Evolutionary conservation across 2,329 filamentous ascomycete genomes (phyloP).

Genomic region (Cladosporium colombiae): DNA sequence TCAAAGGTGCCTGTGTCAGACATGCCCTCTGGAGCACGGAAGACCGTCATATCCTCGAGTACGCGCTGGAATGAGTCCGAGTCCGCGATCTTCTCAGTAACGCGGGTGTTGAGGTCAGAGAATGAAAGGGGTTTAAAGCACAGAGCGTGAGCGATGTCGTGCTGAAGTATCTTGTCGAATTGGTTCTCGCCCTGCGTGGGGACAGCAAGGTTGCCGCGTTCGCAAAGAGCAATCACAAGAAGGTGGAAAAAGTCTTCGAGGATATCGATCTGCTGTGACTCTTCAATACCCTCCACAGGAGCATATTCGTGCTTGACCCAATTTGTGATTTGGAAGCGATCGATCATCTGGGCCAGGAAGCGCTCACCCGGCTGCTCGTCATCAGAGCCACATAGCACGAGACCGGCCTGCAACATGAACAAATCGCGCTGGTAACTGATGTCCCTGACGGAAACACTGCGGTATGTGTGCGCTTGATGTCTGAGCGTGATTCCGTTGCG

Average conservation of each 20-base stretch:
- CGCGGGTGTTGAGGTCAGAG: constrained; percentile 81
- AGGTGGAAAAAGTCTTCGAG: constrained; percentile 95
- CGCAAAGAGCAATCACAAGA: constrained; percentile 85
- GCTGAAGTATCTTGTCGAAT: constrained; percentile 67
- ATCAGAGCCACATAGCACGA: constrained; percentile 81
- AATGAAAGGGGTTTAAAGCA: constrained; percentile 97
- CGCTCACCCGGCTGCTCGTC: constrained; percentile 46
- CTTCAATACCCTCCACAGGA: constrained; percentile 74
- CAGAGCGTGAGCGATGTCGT: constrained; percentile 88
- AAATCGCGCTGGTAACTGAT: constrained; percentile 94
- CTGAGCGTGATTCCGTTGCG: constrained; percentile 93
- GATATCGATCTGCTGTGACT: constrained; percentile 84
- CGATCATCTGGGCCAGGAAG: constrained; percentile 86
- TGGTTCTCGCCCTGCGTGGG: constrained; percentile 63
- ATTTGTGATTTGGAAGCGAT: constrained; percentile 82
- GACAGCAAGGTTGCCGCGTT: constrained; percentile 73
- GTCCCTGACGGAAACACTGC: constrained; percentile 84
- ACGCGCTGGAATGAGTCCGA: constrained; percentile 84
- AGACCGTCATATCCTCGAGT: constrained; percentile 83
- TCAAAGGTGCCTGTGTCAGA: constrained; percentile 94
- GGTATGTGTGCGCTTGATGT: constrained; percentile 92
- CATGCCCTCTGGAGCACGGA: constrained; percentile 85
- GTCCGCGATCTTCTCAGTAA: constrained; percentile 87
- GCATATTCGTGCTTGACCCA: constrained; percentile 87
- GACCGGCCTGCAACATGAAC: constrained; percentile 85